Percentiles rank a stretch among this genome's conserved stretches.
Evolutionary conservation across 2,329 filamentous ascomycete genomes (phyloP).

Genomic region (Nigrograna mackinnonii): DNA sequence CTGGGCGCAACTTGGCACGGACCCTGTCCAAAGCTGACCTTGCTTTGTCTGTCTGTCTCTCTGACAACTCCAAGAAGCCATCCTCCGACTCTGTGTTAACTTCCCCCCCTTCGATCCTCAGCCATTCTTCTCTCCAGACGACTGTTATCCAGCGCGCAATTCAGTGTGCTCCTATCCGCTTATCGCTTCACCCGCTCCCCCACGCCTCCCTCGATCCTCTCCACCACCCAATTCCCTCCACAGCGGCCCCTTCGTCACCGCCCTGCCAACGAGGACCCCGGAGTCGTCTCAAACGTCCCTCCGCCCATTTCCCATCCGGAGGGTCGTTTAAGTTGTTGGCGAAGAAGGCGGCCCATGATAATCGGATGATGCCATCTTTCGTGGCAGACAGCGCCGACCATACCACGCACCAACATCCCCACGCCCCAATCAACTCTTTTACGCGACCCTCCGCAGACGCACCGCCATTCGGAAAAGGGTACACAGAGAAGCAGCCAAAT

Average conservation of each 20-base stretch:
- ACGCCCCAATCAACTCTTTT: constrained; percentile 24
- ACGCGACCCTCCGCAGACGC: constrained; percentile 31
- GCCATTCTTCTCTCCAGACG: constrained; percentile 12
- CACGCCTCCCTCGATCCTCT: background rate
- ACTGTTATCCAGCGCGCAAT: constrained; percentile 2
- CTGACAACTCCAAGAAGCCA: constrained; percentile 10
- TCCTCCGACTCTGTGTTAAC: constrained; percentile 1
- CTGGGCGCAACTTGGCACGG: constrained; percentile 12
- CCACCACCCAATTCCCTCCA: background rate
- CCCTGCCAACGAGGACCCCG: constrained; percentile 21
- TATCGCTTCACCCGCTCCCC: background rate
- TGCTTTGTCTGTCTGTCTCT: constrained; percentile 20
- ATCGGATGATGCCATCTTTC: constrained; percentile 55
- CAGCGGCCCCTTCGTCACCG: no score
- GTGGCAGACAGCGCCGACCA: constrained; percentile 48
- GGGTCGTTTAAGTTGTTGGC: constrained; percentile 31
- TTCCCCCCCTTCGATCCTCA: constrained; percentile 4
- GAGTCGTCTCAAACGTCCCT: constrained; percentile 24
- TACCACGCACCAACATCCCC: constrained; percentile 28
- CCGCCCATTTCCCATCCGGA: constrained; percentile 25
- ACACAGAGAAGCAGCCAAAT: constrained; percentile 29
- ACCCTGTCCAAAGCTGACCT: constrained; percentile 17
- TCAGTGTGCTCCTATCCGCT: constrained; percentile 2
- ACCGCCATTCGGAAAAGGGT: constrained; percentile 19
- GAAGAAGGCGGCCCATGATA: constrained; percentile 38